Conservation (phyloP, 108 stramenopile species). For the Cyclostephanos tholiformis region DNA sequence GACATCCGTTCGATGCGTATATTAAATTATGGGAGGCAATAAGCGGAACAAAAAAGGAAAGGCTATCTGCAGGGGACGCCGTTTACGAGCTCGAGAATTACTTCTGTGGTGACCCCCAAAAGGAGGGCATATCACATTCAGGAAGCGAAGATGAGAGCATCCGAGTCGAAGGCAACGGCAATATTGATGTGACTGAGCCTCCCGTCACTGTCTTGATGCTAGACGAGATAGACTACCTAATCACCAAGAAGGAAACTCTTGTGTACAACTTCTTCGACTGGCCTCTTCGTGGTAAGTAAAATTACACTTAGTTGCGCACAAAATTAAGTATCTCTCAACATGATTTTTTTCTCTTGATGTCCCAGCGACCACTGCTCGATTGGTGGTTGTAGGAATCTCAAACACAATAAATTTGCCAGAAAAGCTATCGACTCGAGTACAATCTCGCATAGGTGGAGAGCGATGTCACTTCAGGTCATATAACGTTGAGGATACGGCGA, state of each 20-base stretch:
- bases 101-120: constrained; percentile 48
- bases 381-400: constrained; percentile 95
- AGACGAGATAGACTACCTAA: constrained; percentile 98
- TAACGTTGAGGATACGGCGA: constrained; percentile 48
- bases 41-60: constrained; percentile 54
- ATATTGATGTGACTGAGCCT: constrained; percentile 12
- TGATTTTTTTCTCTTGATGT: not conserved
- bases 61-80: constrained; percentile 57
- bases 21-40: constrained; percentile 79
- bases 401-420: constrained; percentile 98
- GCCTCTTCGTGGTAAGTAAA: constrained; percentile 59
- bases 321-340: constrained; percentile 8
- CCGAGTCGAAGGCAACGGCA: constrained; percentile 20
- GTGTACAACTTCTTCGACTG: constrained; percentile 98
- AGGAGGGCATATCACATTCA: constrained; percentile 2
- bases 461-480: constrained; percentile 71
- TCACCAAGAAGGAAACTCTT: constrained; percentile 91
- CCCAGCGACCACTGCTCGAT: constrained; percentile 34
- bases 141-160: constrained; percentile 5
- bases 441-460: constrained; percentile 74
- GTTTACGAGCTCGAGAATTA: constrained; percentile 59
- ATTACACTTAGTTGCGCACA: constrained; percentile 5
- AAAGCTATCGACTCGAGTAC: constrained; percentile 78
- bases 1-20: constrained; percentile 82
- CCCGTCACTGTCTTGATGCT: constrained; percentile 75